phyloP scores from a whole-genome alignment of 2,329 filamentous ascomycete genomes.

The Pseudopyricularia javanii region DNA sequence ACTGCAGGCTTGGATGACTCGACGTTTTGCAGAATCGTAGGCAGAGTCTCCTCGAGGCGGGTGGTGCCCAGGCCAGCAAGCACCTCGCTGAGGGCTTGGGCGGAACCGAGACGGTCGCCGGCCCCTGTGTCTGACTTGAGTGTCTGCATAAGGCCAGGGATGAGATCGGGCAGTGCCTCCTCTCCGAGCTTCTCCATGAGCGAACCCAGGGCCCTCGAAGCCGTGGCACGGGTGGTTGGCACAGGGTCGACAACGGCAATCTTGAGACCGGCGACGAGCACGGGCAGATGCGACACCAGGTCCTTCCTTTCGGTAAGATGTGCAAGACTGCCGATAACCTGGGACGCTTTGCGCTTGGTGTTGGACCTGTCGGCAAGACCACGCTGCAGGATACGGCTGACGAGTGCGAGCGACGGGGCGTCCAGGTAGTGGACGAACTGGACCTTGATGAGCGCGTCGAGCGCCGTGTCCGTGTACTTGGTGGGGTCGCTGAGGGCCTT shows the following conservation, averaged over 20 bases:
- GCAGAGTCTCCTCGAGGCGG: slow-evolving; percentile 87
- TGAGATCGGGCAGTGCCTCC: slow-evolving; percentile 91
- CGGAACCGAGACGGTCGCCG: slow-evolving; percentile 88
- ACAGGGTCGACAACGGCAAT: slow-evolving; percentile 88
- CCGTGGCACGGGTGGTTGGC: slow-evolving; percentile 88
- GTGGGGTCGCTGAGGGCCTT: slow-evolving; percentile 96
- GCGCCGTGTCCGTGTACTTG: slow-evolving; percentile 88
- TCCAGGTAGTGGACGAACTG: slow-evolving; percentile 98
- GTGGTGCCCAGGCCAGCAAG: slow-evolving; percentile 87
- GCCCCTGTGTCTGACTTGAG: slow-evolving; percentile 96
- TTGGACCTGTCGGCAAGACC: slow-evolving; percentile 82
- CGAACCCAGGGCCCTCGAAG: slow-evolving; percentile 88
- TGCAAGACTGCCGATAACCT: slow-evolving; percentile 94
- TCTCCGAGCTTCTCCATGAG: slow-evolving; percentile 97
- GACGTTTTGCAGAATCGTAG: slow-evolving; percentile 92
- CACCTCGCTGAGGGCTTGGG: slow-evolving; percentile 91
- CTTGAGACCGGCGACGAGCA: slow-evolving; percentile 82
- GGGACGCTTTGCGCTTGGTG: slow-evolving; percentile 90
- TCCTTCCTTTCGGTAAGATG: slow-evolving; percentile 96
- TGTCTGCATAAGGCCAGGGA: slow-evolving; percentile 93
- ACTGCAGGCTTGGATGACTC: slow-evolving; percentile 82
- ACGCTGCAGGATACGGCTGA: slow-evolving; percentile 90
- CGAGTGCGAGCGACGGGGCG: slow-evolving; percentile 84
- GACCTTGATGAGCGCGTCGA: slow-evolving; percentile 94
- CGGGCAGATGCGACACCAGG: slow-evolving; percentile 77